Base-by-base conservation (phyloP, 2,329 filamentous ascomycete species). In the Beauveria asiatica region DNA sequence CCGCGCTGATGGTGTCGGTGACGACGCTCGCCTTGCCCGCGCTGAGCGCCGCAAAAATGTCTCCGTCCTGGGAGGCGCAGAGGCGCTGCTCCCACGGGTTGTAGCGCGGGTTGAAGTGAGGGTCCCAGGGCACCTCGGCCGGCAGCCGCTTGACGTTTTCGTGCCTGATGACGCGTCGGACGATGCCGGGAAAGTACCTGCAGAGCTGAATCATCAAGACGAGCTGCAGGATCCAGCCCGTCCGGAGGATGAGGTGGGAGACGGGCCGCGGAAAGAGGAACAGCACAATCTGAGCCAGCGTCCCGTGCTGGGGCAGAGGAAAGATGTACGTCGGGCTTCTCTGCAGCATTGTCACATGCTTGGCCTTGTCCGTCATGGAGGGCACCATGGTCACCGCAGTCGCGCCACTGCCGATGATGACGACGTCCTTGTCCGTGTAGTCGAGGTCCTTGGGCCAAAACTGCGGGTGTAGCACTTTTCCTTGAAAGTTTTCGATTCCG, bases 361-460 rank as follows among this genome's bases (percentile, higher is more conserved):
- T 74, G 9, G 83, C 85, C 37, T 77, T 77, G 39, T 84, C 74
- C 0, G 83, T 78, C 64, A 89, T 72, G 39, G 78, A 80, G 1
- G 87, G 86, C 1, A 90, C 70, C 1, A 89, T 74, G 1, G 86
- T 88, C 45, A 89, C 75, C 3, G 86, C 84, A 0, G 87, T 89
- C 1, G 87, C 87, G 17, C 86, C 86, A 42, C 78, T 83, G 19
- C 88, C 88, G 61, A 90, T 83, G 58, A 89, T 76, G 49, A 88
- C 82, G 23, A 89, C 75, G 19, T 82, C 79, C 68, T 89, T 88
- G 71, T 78, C 73, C 13, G 75, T 73, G 70, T 87, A 88, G 67
- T 89, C 83, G 46, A 87, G 75, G 59, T 86, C 77, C 60, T 85
- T 75, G 0, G 87, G 87, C 86, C 87, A 90, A 73, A 89, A 90